Evolutionary conservation across 1,139 yeast species (phyloP), one percentile per base, ranked within the genome.

Genomic region (Hansenula anomala): DNA sequence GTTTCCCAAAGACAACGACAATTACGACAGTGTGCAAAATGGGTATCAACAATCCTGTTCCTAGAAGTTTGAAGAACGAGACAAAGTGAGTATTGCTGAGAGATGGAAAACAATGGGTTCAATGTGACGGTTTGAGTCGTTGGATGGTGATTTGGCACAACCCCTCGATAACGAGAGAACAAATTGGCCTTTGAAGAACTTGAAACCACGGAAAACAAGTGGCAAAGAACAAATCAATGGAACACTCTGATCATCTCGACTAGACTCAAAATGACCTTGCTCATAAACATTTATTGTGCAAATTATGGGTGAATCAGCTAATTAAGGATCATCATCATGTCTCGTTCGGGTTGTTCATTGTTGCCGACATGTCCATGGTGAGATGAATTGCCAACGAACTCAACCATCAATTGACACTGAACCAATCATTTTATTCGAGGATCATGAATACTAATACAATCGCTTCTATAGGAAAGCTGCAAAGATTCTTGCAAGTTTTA

Each of bases 21-120:
- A n/a, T n/a, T n/a, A n/a, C n/a, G n/a, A n/a, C n/a, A 20, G 9
- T 6, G 9, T 9, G 12, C 13, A 30, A 38, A 30, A 78, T 80
- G 85, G 87, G 86, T 46, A 73, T 92, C 61, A 92, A 90, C 65
- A 92, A 92, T 74, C 98, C 98, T 33, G 78, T 92, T 50, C 98
- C 98, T 43, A 74, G 95, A 63, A 84, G 94, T 58, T 74, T 92
- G 58, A 81, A 78, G 58, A 80, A 82, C 61, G 98, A 92, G 68
- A 78, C 92, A 41, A 82, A 75, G 89, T 82, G 76, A 50, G 90
- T 78, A 16, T n/a, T 12, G 28, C 13, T n/a, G n/a, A n/a, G 13
- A 12, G 5, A 8, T 4, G 11, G 11, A 24, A 4, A 24, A 11
- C 5, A 24, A 11, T 12, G 14, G 18, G 3, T 12, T 18, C 18